Evolutionary conservation across 768 basidiomycete genomes (phyloP).

Genomic region (Melanogaster broomeanus): DNA sequence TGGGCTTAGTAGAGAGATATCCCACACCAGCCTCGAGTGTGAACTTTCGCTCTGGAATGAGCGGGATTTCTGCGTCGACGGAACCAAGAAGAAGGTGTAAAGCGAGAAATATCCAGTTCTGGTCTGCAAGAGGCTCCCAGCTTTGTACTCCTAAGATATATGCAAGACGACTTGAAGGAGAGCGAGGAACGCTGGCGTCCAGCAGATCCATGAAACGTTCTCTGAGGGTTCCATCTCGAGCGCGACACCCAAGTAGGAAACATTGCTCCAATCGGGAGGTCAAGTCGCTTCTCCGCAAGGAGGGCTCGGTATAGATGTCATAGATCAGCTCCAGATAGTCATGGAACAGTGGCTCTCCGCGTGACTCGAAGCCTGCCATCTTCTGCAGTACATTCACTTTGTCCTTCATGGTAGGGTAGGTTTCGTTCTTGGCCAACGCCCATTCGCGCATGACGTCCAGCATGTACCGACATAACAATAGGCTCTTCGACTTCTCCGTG

Average conservation of each 20-base stretch:
- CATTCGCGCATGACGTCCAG: slow-evolving; percentile 86
- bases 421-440: slow-evolving; percentile 84
- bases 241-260: slow-evolving; percentile 89
- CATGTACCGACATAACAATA: slow-evolving; percentile 76
- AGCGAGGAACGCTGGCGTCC: slow-evolving; percentile 85
- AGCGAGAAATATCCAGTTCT: slow-evolving; percentile 93
- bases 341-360: slow-evolving; percentile 77
- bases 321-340: slow-evolving; percentile 88
- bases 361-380: slow-evolving; percentile 82
- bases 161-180: slow-evolving; percentile 76
- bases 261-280: slow-evolving; percentile 92
- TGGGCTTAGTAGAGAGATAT: slow-evolving; percentile 47
- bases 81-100: slow-evolving; percentile 86
- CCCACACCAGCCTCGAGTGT: slow-evolving; percentile 30
- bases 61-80: slow-evolving; percentile 46
- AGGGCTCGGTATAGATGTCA: slow-evolving; percentile 90
- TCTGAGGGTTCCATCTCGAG: slow-evolving; percentile 75
- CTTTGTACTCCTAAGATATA: slow-evolving; percentile 92
- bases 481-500: slow-evolving; percentile 87
- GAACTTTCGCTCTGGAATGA: slow-evolving; percentile 44
- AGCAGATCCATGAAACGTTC: slow-evolving; percentile 88
- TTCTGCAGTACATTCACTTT: slow-evolving; percentile 87
- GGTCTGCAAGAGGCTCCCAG: slow-evolving; percentile 91
- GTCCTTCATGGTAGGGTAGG: slow-evolving; percentile 93
- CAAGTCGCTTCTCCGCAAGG: slow-evolving; percentile 86